Conservation (phyloP, 1,139 yeast species). For the Geotrichum phurueaensis region DNA sequence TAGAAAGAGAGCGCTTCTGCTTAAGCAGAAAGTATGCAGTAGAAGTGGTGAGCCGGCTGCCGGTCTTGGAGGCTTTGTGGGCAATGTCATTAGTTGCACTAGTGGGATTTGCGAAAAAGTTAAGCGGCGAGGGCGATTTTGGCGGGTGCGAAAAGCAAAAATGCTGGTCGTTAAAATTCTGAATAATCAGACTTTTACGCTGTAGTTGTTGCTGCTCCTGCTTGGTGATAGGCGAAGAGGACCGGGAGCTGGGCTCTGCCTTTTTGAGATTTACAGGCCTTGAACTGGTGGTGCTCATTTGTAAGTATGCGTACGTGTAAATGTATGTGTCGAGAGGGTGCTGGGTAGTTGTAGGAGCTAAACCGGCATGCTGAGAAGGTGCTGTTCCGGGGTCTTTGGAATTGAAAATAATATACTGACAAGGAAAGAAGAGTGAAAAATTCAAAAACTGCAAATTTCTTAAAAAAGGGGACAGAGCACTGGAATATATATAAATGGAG, state of each 20-base stretch:
- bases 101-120: neutral
- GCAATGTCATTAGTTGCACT: neutral
- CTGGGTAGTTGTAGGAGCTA: neutral
- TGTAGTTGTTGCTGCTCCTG: neutral
- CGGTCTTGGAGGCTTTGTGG: neutral
- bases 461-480: neutral
- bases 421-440: neutral
- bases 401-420: neutral
- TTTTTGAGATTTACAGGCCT: neutral
- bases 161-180: slow-evolving; percentile 13
- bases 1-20: neutral
- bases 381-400: neutral
- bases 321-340: neutral
- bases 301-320: neutral
- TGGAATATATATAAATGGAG: neutral
- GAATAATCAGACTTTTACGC: slow-evolving; percentile 10
- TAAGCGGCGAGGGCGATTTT: neutral
- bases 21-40: neutral
- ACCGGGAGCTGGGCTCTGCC: neutral
- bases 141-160: neutral
- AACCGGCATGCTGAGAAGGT: neutral
- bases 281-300: neutral
- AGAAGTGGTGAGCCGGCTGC: neutral
- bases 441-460: neutral
- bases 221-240: neutral